These are phyloP conservation scores for Stagonosporopsis chrysanthemi DNA, from an alignment of 2,329 filamentous ascomycete species.

Conservation along the genomic window DNA sequence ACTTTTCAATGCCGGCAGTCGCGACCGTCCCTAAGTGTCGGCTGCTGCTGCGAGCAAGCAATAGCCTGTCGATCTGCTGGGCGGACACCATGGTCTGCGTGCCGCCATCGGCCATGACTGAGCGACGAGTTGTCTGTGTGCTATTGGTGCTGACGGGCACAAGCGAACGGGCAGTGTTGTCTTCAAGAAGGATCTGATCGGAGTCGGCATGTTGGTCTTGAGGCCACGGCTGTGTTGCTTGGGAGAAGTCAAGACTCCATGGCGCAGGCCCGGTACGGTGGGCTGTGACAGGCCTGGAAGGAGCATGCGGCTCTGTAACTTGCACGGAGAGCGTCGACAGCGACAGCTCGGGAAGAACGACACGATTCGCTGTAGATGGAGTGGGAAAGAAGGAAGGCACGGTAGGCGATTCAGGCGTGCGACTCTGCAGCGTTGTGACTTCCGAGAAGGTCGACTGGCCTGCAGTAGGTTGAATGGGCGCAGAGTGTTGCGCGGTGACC, in stretches of 20 bases:
- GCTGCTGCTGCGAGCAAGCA: slow-evolving; percentile 62
- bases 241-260: slow-evolving; percentile 51
- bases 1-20: slow-evolving; percentile 41
- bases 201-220: slow-evolving; percentile 37
- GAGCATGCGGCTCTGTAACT: slow-evolving; percentile 38
- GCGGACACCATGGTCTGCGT: slow-evolving; percentile 87
- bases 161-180: slow-evolving; percentile 33
- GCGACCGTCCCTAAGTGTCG: slow-evolving; percentile 38
- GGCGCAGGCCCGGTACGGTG: slow-evolving; percentile 29
- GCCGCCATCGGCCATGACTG: slow-evolving; percentile 69
- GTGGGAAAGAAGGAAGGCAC: slow-evolving; percentile 43
- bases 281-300: slow-evolving; percentile 42
- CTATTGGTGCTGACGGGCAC: slow-evolving; percentile 34
- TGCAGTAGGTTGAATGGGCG: slow-evolving; percentile 31
- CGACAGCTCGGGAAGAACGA: slow-evolving; percentile 24
- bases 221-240: slow-evolving; percentile 56
- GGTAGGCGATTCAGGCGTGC: slow-evolving; percentile 47
- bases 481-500: slow-evolving; percentile 39
- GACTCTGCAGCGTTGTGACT: slow-evolving; percentile 39
- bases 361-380: slow-evolving; percentile 40
- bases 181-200: slow-evolving; percentile 7
- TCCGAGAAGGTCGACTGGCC: slow-evolving; percentile 29
- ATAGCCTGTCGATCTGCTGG: slow-evolving; percentile 78
- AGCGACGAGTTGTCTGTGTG: slow-evolving; percentile 36
- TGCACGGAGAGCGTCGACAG: slow-evolving; percentile 41